phyloP scores from a whole-genome alignment of 2,329 filamentous ascomycete species.

The Trichoderma harzianum region DNA sequence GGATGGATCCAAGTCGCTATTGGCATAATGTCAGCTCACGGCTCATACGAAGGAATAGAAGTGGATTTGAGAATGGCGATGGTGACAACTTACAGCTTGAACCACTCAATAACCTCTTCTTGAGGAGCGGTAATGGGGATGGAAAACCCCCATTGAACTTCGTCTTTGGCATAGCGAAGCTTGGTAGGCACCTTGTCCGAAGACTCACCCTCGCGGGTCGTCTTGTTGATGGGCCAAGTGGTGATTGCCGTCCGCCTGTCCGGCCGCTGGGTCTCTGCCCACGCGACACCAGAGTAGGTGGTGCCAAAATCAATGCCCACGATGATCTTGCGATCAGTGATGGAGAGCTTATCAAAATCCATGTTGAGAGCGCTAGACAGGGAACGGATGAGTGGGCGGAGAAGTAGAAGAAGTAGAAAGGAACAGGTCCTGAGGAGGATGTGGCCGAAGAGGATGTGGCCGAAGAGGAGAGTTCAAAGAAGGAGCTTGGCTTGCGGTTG shows the following conservation, averaged over 20 bases:
- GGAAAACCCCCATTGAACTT: slow-evolving; percentile 45
- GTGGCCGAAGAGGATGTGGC: not conserved
- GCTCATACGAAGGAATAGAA: not conserved
- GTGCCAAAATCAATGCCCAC: slow-evolving; percentile 54
- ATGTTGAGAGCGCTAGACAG: slow-evolving; percentile 22
- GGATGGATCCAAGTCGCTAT: slow-evolving; percentile 37
- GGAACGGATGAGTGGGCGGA: not conserved
- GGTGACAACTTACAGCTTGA: slow-evolving; percentile 43
- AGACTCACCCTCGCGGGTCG: slow-evolving; percentile 34
- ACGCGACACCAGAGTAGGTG: slow-evolving; percentile 51
- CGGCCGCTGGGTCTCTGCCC: slow-evolving; percentile 41
- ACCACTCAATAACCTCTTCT: slow-evolving; percentile 43
- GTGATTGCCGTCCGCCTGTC: slow-evolving; percentile 37
- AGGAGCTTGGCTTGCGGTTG: not conserved
- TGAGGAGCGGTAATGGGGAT: slow-evolving; percentile 39
- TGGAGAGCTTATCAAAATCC: slow-evolving; percentile 37
- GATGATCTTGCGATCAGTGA: slow-evolving; percentile 41
- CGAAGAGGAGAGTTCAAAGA: not conserved
- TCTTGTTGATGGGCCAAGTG: slow-evolving; percentile 41
- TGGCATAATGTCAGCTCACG: not conserved
- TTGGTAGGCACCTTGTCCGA: slow-evolving; percentile 47
- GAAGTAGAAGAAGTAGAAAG: not conserved
- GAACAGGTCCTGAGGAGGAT: not conserved
- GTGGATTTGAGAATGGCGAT: not conserved
- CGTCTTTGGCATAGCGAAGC: slow-evolving; percentile 37